Evolutionary conservation across 2,329 filamentous ascomycete genomes (phyloP), one percentile per base, ranked within the genome.

Genomic region (Metarhizium anisopliae): DNA sequence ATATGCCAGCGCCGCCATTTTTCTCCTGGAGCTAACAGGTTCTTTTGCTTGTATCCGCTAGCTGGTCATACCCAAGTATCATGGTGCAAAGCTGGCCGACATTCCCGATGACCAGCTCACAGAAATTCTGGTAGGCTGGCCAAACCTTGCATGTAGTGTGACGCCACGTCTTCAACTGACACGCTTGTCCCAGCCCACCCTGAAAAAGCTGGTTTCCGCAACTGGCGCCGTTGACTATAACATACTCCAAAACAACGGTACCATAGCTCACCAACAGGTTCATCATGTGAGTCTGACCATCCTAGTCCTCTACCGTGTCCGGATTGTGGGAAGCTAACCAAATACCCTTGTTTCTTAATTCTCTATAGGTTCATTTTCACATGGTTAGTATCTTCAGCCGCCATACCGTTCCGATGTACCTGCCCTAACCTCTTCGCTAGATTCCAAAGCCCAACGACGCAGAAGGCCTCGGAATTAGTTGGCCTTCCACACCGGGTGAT

Each of bases 21-120:
- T 38, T 20, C 11, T 35, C 14, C 29, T 16, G 7, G 11, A 25
- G 16, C 13, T 47, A 14, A 47, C 45, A 32, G 30, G 51, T 20
- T 25, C 14, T 18, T 25, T 47, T 16, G 13, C 11, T 35, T 11
- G 11, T 25, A 10, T 7, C 32, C 40, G 43, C 20, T 55, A 95
- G 93, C 90, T 99, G 68, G 87, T 99, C 58, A 95, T 99, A 62
- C 94, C 94, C 61, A 99, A 99, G 75, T 82, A 84, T 74, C 94
- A 99, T 74, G 94, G 93, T 68, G 88, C 81, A 59, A 97, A 96
- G 75, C 83, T 99, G 30, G 81, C 84, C 59, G 93, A 97, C 70
- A 93, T 99, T 58, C 93, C 94, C 18, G 94, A 97, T 70, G 90
- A 96, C 55, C 78, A 89, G 62, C 80, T 99, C 55, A 69, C 74